phyloP scores from a whole-genome alignment of 2,329 filamentous ascomycete genomes.

The Aureobasidium sp. region DNA sequence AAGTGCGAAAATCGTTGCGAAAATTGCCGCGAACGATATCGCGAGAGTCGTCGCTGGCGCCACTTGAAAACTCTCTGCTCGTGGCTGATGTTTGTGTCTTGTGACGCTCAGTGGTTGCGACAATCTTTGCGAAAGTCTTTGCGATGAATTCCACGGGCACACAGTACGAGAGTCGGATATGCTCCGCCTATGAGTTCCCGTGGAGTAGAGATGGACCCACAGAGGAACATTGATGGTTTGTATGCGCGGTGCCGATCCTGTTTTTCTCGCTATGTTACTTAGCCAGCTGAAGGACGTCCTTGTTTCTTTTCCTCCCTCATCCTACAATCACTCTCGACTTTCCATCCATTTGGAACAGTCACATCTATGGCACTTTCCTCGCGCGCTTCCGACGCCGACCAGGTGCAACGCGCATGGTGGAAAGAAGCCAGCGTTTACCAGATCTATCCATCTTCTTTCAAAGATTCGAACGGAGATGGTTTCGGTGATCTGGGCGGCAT shows the following conservation, averaged over 20 bases:
- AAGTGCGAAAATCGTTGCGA: neutral
- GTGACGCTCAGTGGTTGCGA: neutral
- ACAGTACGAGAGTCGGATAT: too few relatives aligned
- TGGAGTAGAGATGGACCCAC: neutral
- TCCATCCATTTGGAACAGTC: neutral
- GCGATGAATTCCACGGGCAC: neutral
- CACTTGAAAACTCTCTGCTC: neutral
- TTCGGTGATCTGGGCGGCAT: conserved; percentile 56
- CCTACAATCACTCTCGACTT: too few relatives aligned
- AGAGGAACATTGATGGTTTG: neutral
- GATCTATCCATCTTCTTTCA: conserved; percentile 35
- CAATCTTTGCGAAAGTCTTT: neutral
- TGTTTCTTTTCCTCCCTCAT: neutral
- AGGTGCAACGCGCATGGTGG: conserved; percentile 24
- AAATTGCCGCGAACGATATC: neutral
- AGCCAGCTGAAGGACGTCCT: neutral
- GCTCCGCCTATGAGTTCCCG: too few relatives aligned
- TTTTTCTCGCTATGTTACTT: neutral
- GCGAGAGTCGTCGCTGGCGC: neutral
- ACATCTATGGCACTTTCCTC: neutral
- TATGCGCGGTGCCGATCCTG: neutral
- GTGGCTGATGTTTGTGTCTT: neutral
- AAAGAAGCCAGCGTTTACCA: conserved; percentile 33
- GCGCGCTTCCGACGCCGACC: too few relatives aligned
- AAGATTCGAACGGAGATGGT: conserved; percentile 47